Evolutionary conservation across 257 asterid genomes (phyloP).

Genomic region (Nicotiana noctiflora): DNA sequence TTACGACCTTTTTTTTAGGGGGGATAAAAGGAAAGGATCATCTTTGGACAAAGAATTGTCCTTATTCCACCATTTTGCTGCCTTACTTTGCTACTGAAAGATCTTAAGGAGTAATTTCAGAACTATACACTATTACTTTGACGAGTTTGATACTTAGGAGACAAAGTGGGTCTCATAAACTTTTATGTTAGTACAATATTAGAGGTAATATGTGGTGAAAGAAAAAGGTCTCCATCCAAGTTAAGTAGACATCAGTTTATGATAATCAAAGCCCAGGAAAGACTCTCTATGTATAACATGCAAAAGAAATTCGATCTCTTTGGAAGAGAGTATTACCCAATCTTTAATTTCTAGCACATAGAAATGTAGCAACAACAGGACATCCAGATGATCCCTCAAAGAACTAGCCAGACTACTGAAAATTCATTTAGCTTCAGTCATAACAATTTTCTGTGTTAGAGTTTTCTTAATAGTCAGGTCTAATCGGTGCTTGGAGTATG

Average conservation of each 20-base stretch:
- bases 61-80: neutral
- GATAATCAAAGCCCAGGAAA: neutral
- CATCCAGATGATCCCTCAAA: conserved; percentile 4
- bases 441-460: neutral
- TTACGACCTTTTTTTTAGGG: too few species aligned
- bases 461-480: neutral
- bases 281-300: too few species aligned
- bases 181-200: too few species aligned
- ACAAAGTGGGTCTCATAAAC: too few species aligned
- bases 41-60: neutral
- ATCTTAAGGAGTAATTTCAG: neutral
- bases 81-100: neutral
- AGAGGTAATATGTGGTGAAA: too few species aligned
- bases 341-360: neutral
- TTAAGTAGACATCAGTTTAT: too few species aligned
- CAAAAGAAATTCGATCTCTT: neutral
- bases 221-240: too few species aligned
- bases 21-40: neutral
- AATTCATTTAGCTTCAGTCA: neutral
- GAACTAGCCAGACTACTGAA: neutral
- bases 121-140: neutral
- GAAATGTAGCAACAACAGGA: neutral
- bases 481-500: neutral
- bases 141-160: neutral
- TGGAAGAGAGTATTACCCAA: neutral